These are phyloP conservation scores for Verruconis gallopava DNA, from an alignment of 2,329 filamentous ascomycete genomes.

Conservation along the genomic window DNA sequence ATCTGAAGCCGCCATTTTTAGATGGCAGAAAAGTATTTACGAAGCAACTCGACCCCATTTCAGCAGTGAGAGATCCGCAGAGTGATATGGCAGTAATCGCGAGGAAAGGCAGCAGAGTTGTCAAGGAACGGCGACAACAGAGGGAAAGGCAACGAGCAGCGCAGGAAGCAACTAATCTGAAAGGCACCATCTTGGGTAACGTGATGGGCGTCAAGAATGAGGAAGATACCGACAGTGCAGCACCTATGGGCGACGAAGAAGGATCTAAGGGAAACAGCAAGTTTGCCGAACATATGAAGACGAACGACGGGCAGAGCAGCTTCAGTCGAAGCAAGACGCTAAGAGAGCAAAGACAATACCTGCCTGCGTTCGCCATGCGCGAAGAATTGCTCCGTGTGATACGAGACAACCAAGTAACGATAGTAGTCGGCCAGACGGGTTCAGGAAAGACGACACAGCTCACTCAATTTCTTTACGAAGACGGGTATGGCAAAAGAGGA, in stretches of 20 bases:
- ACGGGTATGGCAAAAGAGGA: slow-evolving; percentile 76
- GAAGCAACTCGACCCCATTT: slow-evolving; percentile 89
- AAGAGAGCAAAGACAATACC: slow-evolving; percentile 78
- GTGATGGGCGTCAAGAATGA: slow-evolving; percentile 83
- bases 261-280: slow-evolving; percentile 52
- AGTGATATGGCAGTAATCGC: slow-evolving; percentile 99
- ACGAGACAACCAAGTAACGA: slow-evolving; percentile 90
- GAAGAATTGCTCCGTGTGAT: slow-evolving; percentile 88
- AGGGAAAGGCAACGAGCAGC: slow-evolving; percentile 89
- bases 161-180: slow-evolving; percentile 84
- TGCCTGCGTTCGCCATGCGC: slow-evolving; percentile 90
- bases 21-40: slow-evolving; percentile 95
- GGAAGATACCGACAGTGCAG: slow-evolving; percentile 74
- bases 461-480: slow-evolving; percentile 91
- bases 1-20: slow-evolving; percentile 84
- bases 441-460: slow-evolving; percentile 97
- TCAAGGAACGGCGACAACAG: slow-evolving; percentile 81
- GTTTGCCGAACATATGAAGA: slow-evolving; percentile 84
- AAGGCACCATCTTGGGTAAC: slow-evolving; percentile 84
- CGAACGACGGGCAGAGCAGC: slow-evolving; percentile 66
- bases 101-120: slow-evolving; percentile 84
- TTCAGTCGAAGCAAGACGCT: slow-evolving; percentile 90
- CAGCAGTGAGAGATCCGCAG: slow-evolving; percentile 82
- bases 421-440: slow-evolving; percentile 93
- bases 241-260: slow-evolving; percentile 62